A percentile compares a stretch with the other conserved stretches of the same genome.
phyloP scores from a whole-genome alignment of 2,329 filamentous ascomycete species.

The Grosmannia huntii region DNA sequence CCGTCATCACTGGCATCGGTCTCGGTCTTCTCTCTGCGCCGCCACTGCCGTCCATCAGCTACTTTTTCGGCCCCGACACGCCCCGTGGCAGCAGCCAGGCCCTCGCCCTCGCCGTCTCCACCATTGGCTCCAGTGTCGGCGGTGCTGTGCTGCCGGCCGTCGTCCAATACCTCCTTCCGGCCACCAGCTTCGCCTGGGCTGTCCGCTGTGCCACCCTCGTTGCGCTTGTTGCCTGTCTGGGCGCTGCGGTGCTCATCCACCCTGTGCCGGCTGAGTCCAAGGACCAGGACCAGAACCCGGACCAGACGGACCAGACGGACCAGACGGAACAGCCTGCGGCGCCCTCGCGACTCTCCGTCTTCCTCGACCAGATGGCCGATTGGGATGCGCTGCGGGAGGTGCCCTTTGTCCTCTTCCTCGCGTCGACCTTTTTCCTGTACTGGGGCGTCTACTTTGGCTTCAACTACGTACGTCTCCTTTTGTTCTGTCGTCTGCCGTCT shows the following conservation, averaged over 20 bases:
- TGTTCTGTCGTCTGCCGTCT: not conserved
- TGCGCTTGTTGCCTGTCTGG: conserved; percentile 32
- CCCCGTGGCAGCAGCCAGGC: conserved; percentile 29
- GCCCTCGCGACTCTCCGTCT: not conserved
- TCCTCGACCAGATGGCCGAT: conserved; percentile 33
- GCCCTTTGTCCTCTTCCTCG: conserved; percentile 27
- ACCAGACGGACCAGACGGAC: no score
- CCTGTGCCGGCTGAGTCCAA: conserved; percentile 18
- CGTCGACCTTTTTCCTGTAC: conserved; percentile 28
- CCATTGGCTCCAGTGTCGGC: conserved; percentile 47
- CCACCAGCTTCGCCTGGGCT: conserved; percentile 53
- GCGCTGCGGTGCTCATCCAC: conserved; percentile 28
- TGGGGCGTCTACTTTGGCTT: conserved; percentile 41
- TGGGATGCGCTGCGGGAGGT: conserved; percentile 34
- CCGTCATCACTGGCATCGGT: conserved; percentile 40
- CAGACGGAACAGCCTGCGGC: not conserved
- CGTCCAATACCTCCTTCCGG: conserved; percentile 43
- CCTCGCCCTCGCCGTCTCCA: conserved; percentile 45
- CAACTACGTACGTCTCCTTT: conserved; percentile 27
- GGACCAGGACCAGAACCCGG: not conserved
- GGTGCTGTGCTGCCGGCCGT: conserved; percentile 51
- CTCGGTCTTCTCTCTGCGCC: conserved; percentile 42
- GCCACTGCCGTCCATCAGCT: conserved; percentile 37
- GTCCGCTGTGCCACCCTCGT: conserved; percentile 48
- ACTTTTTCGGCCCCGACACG: conserved; percentile 34